Evolutionary conservation across 176 grass and related monocot genomes (phyloP), one percentile per base, ranked within the genome.

Genomic region (Poa annua): DNA sequence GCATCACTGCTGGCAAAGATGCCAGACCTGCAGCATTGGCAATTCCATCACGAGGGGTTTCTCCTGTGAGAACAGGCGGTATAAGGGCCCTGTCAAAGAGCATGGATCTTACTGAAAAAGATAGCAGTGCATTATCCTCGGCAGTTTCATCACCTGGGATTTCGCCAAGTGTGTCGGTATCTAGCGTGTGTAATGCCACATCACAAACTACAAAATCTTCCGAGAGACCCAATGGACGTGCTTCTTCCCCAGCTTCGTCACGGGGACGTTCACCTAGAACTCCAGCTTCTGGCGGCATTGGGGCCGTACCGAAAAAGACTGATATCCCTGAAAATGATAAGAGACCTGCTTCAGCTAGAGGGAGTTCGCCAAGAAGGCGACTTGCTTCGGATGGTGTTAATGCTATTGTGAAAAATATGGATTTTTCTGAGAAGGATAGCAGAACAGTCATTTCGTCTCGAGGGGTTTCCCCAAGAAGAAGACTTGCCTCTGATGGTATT

Each of bases 381-480:
- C 49, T 79, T 51, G 67, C 75, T 42, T 83, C 88, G 8, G 84
- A 90, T 60, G 80, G 88, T 11, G 32, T 86, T 75, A 80, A 80
- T 80, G 69, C 64, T 75, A 61, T 83, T 33, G 59, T 34, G 1
- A 86, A 68, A 83, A 83, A 53, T 74, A 53, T 83, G 59, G 84
- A 75, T 75, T 87, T 83, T 83, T 1, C 60, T 51, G 59, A 83
- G 81, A 87, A 86, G 41, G 59, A 90, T 51, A 74, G 39, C 84
- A 86, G 59, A 75, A 22, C 63, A 86, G 59, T 38, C 80, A 74
- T 77, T 50, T 74, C 51, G 6, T 80, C 67, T 52, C 80, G 59
- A 80, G 75, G 84, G 41, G 2, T 90, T 83, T 90, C 84, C 63
- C 88, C 88, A 68, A 86, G 88, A 82, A 86, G 84, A 74, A 74